Base-by-base conservation (phyloP, 345 rosid species). In the Brassica cretica region DNA sequence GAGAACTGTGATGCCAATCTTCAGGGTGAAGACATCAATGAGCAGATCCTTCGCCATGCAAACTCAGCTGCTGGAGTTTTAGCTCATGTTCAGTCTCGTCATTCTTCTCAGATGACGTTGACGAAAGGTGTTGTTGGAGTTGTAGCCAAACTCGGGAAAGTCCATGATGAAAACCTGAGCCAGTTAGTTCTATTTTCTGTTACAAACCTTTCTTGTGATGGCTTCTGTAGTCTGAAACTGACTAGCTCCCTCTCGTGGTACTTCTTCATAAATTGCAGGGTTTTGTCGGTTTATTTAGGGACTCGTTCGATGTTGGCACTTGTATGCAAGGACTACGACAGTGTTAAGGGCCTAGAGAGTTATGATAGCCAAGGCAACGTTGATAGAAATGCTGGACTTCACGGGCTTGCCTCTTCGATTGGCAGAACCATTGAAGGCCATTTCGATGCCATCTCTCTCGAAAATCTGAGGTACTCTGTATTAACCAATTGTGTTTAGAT, bases 101-200 rank as follows among this genome's bases (percentile, higher is more conserved):
- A 84, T 78, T 84, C 85, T 78, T 79, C 88, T 64, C 76, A 84
- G 73, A 73, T 81, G 73, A 33, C 66, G 14, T 35, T 81, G 60
- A 78, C 84, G 39, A 86, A 89, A 82, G 94, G 89, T 77, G 85
- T 93, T 0, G 68, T 93, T 15, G 99, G 98, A 29, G 32, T 86
- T 75, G 98, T 95, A 74, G 97, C 97, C 15, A 87, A 87, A n/a
- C 94, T 95, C 67, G 98, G 94, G 72, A 88, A 85, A 74, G 89
- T 93, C 33, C 86, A 79, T 64, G 94, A 95, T 83, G 91, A 82
- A 71, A 90, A 87, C 66, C 92, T 95, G 72, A 89, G 89, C 89
- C 86, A 90, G 99, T 90, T 70, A 72, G 89, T 84, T 75, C 68
- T 64, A 41, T 1, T 7, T 64, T 56, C 46, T 35, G 41, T 55